Evolutionary conservation across 2,329 filamentous ascomycete species (phyloP), one percentile per base, ranked within the genome.

Genomic region (Beauveria sp.): DNA sequence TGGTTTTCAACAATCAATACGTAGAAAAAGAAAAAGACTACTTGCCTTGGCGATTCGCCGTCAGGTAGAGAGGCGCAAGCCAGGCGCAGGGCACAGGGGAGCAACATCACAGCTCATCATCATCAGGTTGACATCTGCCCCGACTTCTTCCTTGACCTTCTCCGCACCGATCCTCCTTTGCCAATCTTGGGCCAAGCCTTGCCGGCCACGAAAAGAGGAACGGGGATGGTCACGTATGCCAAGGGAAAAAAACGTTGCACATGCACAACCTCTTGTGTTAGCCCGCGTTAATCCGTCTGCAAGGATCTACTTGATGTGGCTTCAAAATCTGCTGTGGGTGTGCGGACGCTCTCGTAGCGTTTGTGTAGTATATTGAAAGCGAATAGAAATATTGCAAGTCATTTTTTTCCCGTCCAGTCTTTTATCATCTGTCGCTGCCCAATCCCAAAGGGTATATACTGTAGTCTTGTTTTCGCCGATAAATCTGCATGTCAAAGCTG

Each of bases 61-160:
- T 34, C 30, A 34, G 30, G 30, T 34, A 34, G 30, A 34, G 30
- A 38, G 34, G 34, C 12, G 34, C 34, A 14, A 38, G 30, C 30
- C 30, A 34, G 30, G 30, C 30, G 30, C 30, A 14, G 12, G 34
- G 12, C 5, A 14, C 30, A 30, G 28, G 9, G 2, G 28, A 30
- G 9, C 28, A 10, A 12, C 28, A 30, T 30, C 9, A 30, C 28
- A 10, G 28, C 9, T 10, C 12, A 26, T 57, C 12, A 26, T 57
- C 28, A 49, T 57, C 45, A 49, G 3, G 22, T 22, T n/a, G 16
- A 20, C 30, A 47, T 57, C 55, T 5, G n/a, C 30, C 42, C 55
- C 55, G 55, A 57, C 55, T 57, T 57, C 55, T 57, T 57, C 55
- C 55, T 56, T 57, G 43, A 38, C 12, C 14, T 8, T 16, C 55